Evolutionary conservation across 352 stramenopile species (phyloP), one percentile per base, ranked within the genome.

Genomic region (Phytopythium chamaehyphon): DNA sequence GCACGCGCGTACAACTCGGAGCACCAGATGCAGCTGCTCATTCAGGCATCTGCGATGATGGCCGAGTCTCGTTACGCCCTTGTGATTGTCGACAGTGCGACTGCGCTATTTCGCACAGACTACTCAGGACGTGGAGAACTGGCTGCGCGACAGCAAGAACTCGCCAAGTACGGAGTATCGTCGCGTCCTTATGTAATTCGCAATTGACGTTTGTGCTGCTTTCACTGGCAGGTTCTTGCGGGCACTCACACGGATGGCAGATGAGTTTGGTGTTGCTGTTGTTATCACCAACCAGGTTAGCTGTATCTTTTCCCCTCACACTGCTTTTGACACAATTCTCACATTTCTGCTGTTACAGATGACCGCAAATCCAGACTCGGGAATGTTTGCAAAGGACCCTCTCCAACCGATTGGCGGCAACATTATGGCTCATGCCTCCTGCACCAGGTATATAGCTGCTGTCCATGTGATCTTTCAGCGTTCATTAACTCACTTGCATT

Each of bases 1-100:
- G 97, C 97, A 18, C 88, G 97, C 47, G 97, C 97, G 12, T 98
- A 99, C 79, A 99, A 99, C 74, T 98, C 93, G 40, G 97, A 99
- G 59, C 97, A 99, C 66, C 97, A 99, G 70, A 98, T 98, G 86
- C 78, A 97, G 63, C 73, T 99, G 21, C 83, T 99, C 42, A 90
- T 97, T 50, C 95, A 98, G 65, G 97, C 97, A 12, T 98, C 95
- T 14, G 97, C 95, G 16, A 98, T 99, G 90, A 99, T 99, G 96
- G 83, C 91, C 3, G 96, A 99, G 69, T 97, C 96, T 46, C 79
- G 96, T 23, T 98, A 96, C 55, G 90, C 90, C 7, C 83, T 98
- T 7, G 83, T 98, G 16, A 83, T 99, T 23, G 97, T 99, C 5
- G 97, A 99, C 71, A 98, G 86, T 62, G 97, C 97, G 0, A 99